Conservation (phyloP, 768 basidiomycete species). For the Glaciozyma martinii region DNA sequence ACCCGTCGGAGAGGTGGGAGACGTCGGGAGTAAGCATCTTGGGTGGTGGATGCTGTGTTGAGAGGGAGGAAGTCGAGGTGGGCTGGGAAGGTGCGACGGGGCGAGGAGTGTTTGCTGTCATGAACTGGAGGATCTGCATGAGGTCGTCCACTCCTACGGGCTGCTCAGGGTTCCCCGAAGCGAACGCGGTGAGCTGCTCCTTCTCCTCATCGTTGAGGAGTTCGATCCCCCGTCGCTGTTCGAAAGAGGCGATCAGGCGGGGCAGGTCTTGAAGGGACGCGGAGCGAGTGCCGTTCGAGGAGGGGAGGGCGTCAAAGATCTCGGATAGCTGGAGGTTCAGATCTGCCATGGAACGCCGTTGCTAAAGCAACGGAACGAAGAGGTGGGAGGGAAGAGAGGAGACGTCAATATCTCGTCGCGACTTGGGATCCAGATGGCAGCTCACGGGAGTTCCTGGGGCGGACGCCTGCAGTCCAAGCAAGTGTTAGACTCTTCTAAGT, state of each 20-base stretch:
- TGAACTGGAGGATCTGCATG: neutral
- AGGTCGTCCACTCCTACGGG: constrained; percentile 20
- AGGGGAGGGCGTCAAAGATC: constrained; percentile 15
- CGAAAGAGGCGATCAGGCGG: constrained; percentile 5
- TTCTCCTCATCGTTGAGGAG: constrained; percentile 5
- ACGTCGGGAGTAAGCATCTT: neutral
- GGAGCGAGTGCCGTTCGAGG: constrained; percentile 11
- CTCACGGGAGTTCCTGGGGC: constrained; percentile 4
- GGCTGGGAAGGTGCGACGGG: neutral
- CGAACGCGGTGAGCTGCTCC: neutral
- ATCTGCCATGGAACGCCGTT: constrained; percentile 18
- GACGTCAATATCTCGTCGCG: constrained; percentile 20
- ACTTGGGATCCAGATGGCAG: neutral
- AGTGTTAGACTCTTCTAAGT: too few species aligned
- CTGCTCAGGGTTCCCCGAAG: constrained; percentile 1
- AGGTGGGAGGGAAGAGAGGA: neutral
- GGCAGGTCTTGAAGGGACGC: constrained; percentile 4
- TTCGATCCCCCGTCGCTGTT: constrained; percentile 15
- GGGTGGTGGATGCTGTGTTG: neutral
- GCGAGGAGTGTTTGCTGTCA: neutral
- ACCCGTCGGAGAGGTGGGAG: constrained; percentile 4
- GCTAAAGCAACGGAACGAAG: neutral
- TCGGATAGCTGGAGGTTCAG: constrained; percentile 16
- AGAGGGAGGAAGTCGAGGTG: neutral
- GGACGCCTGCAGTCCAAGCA: too few species aligned